Conservation (phyloP, 257 asterid species). For the Solanum piurae region DNA sequence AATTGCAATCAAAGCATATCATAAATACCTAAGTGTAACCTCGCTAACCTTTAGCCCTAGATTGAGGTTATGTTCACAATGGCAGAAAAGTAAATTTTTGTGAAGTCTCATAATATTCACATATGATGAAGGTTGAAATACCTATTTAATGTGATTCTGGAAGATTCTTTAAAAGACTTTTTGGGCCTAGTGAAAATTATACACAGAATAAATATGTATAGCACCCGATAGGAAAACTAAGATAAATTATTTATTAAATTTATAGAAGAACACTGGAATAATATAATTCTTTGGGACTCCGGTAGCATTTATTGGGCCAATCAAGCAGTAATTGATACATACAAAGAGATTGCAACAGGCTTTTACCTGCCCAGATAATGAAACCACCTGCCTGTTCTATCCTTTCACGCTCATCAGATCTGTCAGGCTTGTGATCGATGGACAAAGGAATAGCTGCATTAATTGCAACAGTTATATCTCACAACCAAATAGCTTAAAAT, state of each 20-base stretch:
- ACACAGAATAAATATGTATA: neutral
- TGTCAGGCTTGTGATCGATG: constrained; percentile 76
- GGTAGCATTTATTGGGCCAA: neutral
- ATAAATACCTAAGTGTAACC: neutral
- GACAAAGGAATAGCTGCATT: constrained; percentile 67
- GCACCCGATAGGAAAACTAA: neutral
- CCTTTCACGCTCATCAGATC: constrained; percentile 78
- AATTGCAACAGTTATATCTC: neutral
- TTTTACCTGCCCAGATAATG: constrained; percentile 68
- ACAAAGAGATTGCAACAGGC: neutral
- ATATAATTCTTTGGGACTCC: neutral
- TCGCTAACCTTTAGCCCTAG: neutral
- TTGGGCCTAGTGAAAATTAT: neutral
- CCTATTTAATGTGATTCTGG: neutral
- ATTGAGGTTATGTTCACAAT: neutral
- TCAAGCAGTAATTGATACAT: neutral
- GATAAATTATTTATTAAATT: neutral
- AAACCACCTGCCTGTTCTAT: constrained; percentile 86
- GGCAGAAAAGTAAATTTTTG: neutral
- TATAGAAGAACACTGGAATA: neutral
- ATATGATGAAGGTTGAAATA: neutral
- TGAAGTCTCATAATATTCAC: neutral
- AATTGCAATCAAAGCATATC: neutral
- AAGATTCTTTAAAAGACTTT: neutral
- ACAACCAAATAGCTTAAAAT: neutral